A percentile compares a stretch with the other conserved stretches of the same genome.
These are phyloP conservation scores for Kwoniella botswanensis DNA, from an alignment of 768 basidiomycete genomes.

Conservation along the genomic window DNA sequence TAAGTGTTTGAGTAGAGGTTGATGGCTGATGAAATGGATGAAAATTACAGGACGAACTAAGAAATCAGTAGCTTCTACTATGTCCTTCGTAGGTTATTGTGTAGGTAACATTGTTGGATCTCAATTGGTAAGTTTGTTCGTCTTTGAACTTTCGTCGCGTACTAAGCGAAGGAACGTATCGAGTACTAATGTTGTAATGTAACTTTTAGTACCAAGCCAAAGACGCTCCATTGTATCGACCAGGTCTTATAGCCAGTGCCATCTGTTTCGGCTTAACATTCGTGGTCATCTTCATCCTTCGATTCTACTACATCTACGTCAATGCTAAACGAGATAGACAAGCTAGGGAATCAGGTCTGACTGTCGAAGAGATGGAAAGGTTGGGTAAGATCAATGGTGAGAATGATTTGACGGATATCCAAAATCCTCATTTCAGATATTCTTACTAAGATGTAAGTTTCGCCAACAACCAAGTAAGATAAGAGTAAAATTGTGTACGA, in stretches of 20 bases:
- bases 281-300: constrained; percentile 13
- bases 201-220: constrained; percentile 1
- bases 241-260: constrained; percentile 5
- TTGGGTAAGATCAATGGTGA: constrained; percentile 16
- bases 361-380: constrained; percentile 11
- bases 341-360: constrained; percentile 5
- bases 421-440: constrained; percentile 20
- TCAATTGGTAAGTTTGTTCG: constrained; percentile 1
- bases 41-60: neutral
- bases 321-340: constrained; percentile 7
- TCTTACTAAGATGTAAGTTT: neutral
- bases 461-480: too few relatives aligned
- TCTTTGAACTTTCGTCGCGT: neutral
- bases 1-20: too few relatives aligned
- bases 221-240: constrained; percentile 14
- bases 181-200: neutral
- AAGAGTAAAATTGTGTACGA: too few relatives aligned
- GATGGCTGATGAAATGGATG: too few relatives aligned
- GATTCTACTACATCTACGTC: constrained; percentile 18
- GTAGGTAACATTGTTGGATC: neutral
- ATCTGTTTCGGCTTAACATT: constrained; percentile 18
- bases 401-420: constrained; percentile 20
- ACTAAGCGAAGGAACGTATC: neutral
- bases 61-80: neutral
- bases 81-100: constrained; percentile 6